Percentiles rank a stretch among this genome's conserved stretches.
Conservation (phyloP, 2,329 filamentous ascomycete species). For the Verticillium longisporum region DNA sequence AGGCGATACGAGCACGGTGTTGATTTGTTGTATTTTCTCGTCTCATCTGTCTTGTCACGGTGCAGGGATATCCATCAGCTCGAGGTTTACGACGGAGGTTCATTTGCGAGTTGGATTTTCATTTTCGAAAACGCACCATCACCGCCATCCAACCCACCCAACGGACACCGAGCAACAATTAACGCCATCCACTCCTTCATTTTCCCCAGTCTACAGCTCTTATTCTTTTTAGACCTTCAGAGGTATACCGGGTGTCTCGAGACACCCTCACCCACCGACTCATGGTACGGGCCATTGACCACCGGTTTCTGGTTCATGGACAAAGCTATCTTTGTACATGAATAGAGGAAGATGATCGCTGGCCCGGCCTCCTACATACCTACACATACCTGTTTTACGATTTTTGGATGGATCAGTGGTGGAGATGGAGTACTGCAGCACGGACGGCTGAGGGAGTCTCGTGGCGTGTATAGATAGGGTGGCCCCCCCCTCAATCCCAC, state of each 20-base stretch:
- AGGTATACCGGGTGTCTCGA: neutral
- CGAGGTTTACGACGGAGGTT: constrained; percentile 9
- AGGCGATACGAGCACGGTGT: neutral
- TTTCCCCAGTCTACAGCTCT: neutral
- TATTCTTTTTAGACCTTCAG: neutral
- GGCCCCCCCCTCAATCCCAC: neutral
- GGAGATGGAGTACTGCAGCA: neutral
- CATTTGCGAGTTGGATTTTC: constrained; percentile 17
- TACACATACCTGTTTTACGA: neutral
- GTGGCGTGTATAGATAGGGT: neutral
- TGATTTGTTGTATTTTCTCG: constrained; percentile 8
- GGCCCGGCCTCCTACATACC: neutral
- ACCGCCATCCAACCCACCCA: constrained; percentile 10
- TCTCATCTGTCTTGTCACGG: constrained; percentile 15
- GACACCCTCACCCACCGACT: neutral
- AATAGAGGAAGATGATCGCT: neutral
- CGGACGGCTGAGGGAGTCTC: neutral
- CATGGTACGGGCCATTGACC: neutral
- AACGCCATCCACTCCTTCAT: constrained; percentile 33
- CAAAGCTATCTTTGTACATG: neutral
- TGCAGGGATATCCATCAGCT: constrained; percentile 26
- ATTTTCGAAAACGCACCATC: constrained; percentile 15
- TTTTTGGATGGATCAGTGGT: neutral
- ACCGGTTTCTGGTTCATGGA: neutral
- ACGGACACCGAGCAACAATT: constrained; percentile 12